Evolutionary conservation across 331 rosid genomes (phyloP).

Genomic region (Malus hybrid): DNA sequence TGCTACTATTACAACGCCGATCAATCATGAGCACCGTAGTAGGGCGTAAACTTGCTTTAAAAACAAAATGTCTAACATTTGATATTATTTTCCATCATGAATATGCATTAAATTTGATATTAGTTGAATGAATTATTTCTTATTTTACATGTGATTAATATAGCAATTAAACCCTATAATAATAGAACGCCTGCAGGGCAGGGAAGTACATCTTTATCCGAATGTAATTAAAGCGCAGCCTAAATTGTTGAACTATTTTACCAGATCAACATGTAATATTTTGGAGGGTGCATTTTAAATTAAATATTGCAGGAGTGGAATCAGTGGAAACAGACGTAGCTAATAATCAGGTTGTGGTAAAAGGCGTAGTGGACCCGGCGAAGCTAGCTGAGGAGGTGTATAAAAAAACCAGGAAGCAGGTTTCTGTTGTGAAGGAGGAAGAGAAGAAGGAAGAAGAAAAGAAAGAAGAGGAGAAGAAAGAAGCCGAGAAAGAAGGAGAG

Average conservation of each 20-base stretch:
- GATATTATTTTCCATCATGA: too few species aligned
- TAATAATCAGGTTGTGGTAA: conserved; percentile 60
- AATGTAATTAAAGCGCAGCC: not conserved
- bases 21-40: too few species aligned
- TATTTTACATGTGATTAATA: too few species aligned
- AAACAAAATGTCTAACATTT: too few species aligned
- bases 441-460: conserved; percentile 41
- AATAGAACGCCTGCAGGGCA: too few species aligned
- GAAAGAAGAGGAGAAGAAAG: conserved; percentile 36
- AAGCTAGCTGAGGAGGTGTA: conserved; percentile 60
- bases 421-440: conserved; percentile 54
- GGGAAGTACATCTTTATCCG: not conserved
- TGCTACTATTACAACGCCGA: too few species aligned
- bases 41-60: too few species aligned
- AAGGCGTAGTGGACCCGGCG: conserved; percentile 61
- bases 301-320: conserved; percentile 61
- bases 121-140: too few species aligned
- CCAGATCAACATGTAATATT: not conserved
- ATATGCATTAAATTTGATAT: too few species aligned
- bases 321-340: conserved; percentile 73
- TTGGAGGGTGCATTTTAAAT: not conserved
- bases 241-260: not conserved
- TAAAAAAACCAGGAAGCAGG: conserved; percentile 69
- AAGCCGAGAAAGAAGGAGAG: conserved; percentile 21
- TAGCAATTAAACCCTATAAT: too few species aligned